These are phyloP conservation scores for Aspergillus brunneoviolaceus DNA, from an alignment of 2,329 filamentous ascomycete species.

Conservation along the genomic window DNA sequence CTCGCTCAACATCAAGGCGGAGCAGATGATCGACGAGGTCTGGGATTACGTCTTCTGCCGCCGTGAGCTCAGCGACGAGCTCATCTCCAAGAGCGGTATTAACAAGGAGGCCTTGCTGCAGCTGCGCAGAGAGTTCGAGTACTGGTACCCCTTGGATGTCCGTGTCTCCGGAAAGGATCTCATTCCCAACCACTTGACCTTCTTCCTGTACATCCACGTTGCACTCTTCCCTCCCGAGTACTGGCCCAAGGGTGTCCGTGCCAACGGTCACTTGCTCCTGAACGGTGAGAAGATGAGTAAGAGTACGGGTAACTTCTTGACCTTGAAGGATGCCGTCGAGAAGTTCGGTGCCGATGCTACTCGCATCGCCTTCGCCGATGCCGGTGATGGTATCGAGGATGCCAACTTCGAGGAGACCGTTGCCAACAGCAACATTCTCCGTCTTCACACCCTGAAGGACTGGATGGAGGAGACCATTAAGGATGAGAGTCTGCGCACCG, in stretches of 20 bases:
- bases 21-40: constrained; percentile 91
- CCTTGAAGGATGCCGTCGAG: constrained; percentile 75
- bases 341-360: constrained; percentile 96
- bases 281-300: constrained; percentile 99
- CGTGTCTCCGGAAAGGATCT: constrained; percentile 89
- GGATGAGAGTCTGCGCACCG: constrained; percentile 74
- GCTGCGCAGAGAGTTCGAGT: constrained; percentile 90
- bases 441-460: constrained; percentile 77
- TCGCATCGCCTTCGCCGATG: constrained; percentile 87
- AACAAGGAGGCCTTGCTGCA: constrained; percentile 69
- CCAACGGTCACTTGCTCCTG: constrained; percentile 89
- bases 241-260: constrained; percentile 82
- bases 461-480: constrained; percentile 87
- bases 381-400: constrained; percentile 89
- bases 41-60: constrained; percentile 95
- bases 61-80: constrained; percentile 65
- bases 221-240: constrained; percentile 85
- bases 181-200: constrained; percentile 90
- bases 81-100: constrained; percentile 67
- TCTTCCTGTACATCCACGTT: constrained; percentile 90
- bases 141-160: constrained; percentile 93
- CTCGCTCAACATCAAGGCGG: constrained; percentile 66
- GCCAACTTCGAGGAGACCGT: constrained; percentile 97
- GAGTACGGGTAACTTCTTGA: constrained; percentile 96
- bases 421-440: constrained; percentile 85